Evolutionary conservation across 805 yeast species (phyloP), one percentile per base, ranked within the genome.

Genomic region (Kodamaea kakaduensis): DNA sequence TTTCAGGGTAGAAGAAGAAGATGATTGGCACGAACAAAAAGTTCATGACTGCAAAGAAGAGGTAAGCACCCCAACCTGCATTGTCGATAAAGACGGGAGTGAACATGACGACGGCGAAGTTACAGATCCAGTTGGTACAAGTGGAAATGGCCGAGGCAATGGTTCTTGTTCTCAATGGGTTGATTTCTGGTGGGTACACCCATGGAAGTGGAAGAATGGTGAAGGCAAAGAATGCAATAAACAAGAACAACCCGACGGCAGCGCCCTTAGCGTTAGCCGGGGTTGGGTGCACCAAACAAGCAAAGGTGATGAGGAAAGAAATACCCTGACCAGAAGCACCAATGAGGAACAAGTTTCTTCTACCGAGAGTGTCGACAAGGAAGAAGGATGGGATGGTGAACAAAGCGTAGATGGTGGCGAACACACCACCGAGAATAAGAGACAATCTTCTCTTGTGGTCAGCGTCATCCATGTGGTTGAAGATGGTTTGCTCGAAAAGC

Each of bases 381-480:
- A 64, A 66, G 50, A 64, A 65, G 14, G 71, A 59, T 20, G 70
- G 69, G 42, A 64, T 60, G 28, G 78, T 70, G 37, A 72, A 61
- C 8, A 78, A 40, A n/a, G 80, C 78, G 47, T 78, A 77, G 31
- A 78, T 61, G 34, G 81, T 74, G 23, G 83, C 65, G 46, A 76
- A 76, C 24, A 77, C 77, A 64, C 84, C 84, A 52, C 84, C 84
- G 48, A 80, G 64, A 45, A 78, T 64, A 55, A 77, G 66, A 17
- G 84, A 61, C 48, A 76, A 59, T 54, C 75, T 68, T 56, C 75
- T 65, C 18, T 59, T 61, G 42, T 71, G 58, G 39, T 70, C 71
- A 6, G 10, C 19, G 19, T 26, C 29, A 14, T 15, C 19, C 29
- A 26, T 26, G 29, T 26, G 29, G 29, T 26, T 26, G 29, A 26